A percentile compares a stretch with the other conserved stretches of the same genome.
phyloP scores from a whole-genome alignment of 768 basidiomycete genomes.

The Mycena leptocephala region DNA sequence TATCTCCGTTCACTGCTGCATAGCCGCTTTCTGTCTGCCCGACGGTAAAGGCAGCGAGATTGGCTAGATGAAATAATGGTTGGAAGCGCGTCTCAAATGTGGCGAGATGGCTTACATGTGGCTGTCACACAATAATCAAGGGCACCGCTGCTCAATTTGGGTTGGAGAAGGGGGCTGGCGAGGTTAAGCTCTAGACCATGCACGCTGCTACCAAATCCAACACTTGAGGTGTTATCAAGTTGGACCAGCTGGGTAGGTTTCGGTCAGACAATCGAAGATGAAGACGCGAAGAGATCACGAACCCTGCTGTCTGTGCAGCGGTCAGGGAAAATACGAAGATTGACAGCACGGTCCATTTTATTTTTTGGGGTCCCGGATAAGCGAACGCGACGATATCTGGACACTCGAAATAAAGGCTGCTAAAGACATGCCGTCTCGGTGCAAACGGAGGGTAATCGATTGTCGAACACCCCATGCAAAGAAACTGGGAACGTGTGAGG shows the following conservation, averaged over 20 bases:
- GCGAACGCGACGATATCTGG: neutral
- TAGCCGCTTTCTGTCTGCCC: conserved; percentile 10
- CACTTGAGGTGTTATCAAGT: neutral
- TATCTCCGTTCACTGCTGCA: neutral
- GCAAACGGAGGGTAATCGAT: neutral
- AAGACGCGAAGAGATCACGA: neutral
- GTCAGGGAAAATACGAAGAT: neutral
- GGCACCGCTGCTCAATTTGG: neutral
- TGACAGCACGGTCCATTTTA: neutral
- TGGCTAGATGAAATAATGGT: neutral
- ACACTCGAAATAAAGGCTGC: neutral
- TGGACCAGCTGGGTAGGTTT: neutral
- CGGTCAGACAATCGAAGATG: neutral
- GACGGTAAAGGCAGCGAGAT: neutral
- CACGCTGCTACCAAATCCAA: neutral
- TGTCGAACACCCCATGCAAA: neutral
- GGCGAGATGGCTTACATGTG: neutral
- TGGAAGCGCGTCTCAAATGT: neutral
- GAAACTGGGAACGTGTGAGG: neutral
- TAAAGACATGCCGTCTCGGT: neutral
- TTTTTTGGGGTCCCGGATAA: neutral
- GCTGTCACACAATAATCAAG: neutral
- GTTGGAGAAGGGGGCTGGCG: neutral
- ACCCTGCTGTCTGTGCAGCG: neutral
- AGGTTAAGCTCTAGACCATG: neutral